phyloP scores from a whole-genome alignment of 768 basidiomycete genomes.

The Auriculariales sp. region DNA sequence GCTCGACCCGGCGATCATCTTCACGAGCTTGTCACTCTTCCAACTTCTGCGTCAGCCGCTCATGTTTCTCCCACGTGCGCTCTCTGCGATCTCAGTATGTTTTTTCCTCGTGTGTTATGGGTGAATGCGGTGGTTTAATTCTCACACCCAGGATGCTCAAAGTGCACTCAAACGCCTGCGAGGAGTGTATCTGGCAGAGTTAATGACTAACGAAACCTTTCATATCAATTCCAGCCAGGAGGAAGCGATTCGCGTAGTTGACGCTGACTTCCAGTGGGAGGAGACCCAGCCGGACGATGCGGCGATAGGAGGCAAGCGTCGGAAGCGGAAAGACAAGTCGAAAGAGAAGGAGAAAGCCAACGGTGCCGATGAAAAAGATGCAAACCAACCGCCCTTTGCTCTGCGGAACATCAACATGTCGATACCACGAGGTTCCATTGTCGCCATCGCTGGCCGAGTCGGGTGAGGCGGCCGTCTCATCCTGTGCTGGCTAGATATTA shows the following conservation, averaged over 20 bases:
- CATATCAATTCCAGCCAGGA: conserved; percentile 29
- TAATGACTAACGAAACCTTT: conserved; percentile 26
- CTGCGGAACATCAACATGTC: conserved; percentile 35
- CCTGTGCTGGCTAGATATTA: too few relatives aligned
- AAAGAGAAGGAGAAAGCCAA: conserved; percentile 8
- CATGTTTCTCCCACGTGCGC: conserved; percentile 41
- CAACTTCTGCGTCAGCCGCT: conserved; percentile 56
- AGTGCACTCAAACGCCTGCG: conserved; percentile 42
- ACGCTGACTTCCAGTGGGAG: conserved; percentile 56
- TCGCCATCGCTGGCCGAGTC: conserved; percentile 53
- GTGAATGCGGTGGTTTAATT: too few relatives aligned
- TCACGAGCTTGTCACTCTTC: conserved; percentile 49
- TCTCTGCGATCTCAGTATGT: conserved; percentile 10
- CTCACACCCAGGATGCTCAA: conserved; percentile 46
- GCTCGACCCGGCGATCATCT: conserved; percentile 55
- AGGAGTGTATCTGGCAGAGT: conserved; percentile 40
- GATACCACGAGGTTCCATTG: conserved; percentile 41
- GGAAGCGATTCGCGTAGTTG: conserved; percentile 33
- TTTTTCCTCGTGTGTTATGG: conserved; percentile 15
- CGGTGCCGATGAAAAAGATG: conserved; percentile 7
- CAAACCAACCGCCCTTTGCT: conserved; percentile 27
- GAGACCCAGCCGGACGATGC: conserved; percentile 13
- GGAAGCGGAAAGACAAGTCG: conserved; percentile 6
- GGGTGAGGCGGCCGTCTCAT: too few relatives aligned
- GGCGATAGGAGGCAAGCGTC: conserved; percentile 8